These are phyloP conservation scores for Trichosporon asahii DNA, from an alignment of 1,284 basidiomycete species.

Conservation along the genomic window DNA sequence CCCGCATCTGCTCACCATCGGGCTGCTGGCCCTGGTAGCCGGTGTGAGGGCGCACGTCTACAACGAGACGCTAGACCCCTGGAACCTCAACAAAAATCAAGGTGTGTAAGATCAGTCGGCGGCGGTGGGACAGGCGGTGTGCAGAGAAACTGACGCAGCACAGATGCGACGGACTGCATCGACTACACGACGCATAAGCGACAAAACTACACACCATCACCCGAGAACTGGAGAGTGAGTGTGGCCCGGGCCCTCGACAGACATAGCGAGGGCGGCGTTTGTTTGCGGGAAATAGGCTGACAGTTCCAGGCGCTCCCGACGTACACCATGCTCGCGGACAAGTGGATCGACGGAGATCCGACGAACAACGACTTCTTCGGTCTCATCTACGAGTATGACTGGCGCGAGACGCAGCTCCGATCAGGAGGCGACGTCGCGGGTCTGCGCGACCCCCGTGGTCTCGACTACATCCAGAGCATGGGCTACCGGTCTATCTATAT, in stretches of 20 bases:
- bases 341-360: constrained; percentile 87
- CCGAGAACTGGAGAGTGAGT: constrained; percentile 72
- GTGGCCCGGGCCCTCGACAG: constrained; percentile 57
- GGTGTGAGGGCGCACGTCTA: constrained; percentile 53
- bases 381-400: constrained; percentile 75
- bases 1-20: constrained; percentile 5
- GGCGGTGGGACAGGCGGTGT: no score
- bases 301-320: constrained; percentile 59
- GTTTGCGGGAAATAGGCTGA: neutral
- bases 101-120: constrained; percentile 31
- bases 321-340: constrained; percentile 83
- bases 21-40: constrained; percentile 17
- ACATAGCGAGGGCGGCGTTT: constrained; percentile 38
- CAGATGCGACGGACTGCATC: constrained; percentile 62
- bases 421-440: constrained; percentile 82
- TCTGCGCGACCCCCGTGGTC: constrained; percentile 58
- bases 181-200: constrained; percentile 61
- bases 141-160: neutral
- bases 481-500: constrained; percentile 78
- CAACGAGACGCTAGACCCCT: constrained; percentile 68
- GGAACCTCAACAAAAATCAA: constrained; percentile 81
- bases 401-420: constrained; percentile 79
- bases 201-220: constrained; percentile 66
- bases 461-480: constrained; percentile 87
- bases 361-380: constrained; percentile 83